Evolutionary conservation across 768 basidiomycete species (phyloP), one percentile per base, ranked within the genome.

Genomic region (Favolaschia claudopus): DNA sequence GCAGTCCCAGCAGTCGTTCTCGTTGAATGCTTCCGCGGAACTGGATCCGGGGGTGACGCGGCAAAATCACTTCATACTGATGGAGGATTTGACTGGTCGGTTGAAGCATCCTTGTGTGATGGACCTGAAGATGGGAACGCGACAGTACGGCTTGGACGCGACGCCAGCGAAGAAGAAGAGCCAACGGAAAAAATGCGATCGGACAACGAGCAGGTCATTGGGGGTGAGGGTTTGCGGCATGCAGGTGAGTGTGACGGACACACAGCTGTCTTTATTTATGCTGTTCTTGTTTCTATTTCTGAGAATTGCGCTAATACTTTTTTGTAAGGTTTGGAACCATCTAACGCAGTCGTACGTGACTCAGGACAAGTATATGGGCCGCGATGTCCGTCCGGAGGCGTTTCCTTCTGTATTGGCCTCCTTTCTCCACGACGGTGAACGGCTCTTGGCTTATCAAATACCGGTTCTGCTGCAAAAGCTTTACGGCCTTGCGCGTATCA

Each of bases 91-190:
- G 44, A 99, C 97, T 3, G 97, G 97, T 24, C 81, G 91, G 31
- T 74, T 97, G 69, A 96, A 92, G 74, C 85, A 84, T 46, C 93
- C 97, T 9, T 99, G 97, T 69, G 96, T 99, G 37, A 85, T 99
- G 68, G 97, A 99, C 74, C 79, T 99, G 67, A 99, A 99, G 81
- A 99, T 99, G 97, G 97, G 97, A n/a, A 98, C 96, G 28, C 82
- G 97, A 31, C 97, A 99, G 77, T 98, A 99, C 74, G 97, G 97
- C 19, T 92, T 96, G 78, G 94, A 97, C 66, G 97, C 97, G 24
- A 91, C 90, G 9, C 77, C 88, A 1, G 80, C 87, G 49, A 99
- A 99, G 80, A 98, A 97, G 85, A 95, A 91, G 79, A 98, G 96
- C 70, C 97, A 99, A 78, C 86, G 96, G 52, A 97, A 97, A 77